phyloP scores from a whole-genome alignment of 352 stramenopile genomes.

The Detonula confervacea region DNA sequence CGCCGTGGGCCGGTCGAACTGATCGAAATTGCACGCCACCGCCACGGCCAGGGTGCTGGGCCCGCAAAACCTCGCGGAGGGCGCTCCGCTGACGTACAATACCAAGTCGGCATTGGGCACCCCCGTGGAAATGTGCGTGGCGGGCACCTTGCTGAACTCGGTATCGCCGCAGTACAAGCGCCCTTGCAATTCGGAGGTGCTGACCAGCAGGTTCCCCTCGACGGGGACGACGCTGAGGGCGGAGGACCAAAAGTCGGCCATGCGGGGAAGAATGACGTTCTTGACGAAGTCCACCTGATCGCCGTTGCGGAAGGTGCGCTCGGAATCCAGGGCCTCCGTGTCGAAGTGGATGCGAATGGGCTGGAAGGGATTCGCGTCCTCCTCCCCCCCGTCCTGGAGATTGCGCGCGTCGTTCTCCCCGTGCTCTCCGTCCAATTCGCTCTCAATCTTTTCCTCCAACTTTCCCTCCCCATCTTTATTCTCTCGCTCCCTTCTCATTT shows the following conservation, averaged over 20 bases:
- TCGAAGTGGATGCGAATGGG: conserved; percentile 78
- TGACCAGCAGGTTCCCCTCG: conserved; percentile 74
- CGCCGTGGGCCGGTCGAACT: conserved; percentile 79
- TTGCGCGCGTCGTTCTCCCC: background rate
- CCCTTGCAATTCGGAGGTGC: conserved; percentile 58
- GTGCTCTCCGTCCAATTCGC: too few species aligned
- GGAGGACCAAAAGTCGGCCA: conserved; percentile 68
- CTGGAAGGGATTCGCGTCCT: conserved; percentile 57
- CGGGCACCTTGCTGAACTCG: conserved; percentile 72
- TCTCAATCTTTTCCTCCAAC: too few species aligned
- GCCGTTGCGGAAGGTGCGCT: conserved; percentile 46
- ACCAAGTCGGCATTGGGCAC: conserved; percentile 70
- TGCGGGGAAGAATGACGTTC: conserved; percentile 62
- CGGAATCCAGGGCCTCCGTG: too few species aligned
- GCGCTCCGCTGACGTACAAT: conserved; percentile 74
- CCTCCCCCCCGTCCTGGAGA: conserved; percentile 31
- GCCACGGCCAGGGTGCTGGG: conserved; percentile 74
- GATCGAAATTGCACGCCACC: conserved; percentile 79
- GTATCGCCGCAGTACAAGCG: conserved; percentile 75
- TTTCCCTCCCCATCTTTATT: too few species aligned
- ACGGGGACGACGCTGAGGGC: conserved; percentile 70
- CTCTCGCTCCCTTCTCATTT: too few species aligned
- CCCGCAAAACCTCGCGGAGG: conserved; percentile 68
- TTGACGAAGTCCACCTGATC: conserved; percentile 72
- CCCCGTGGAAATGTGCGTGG: conserved; percentile 64